phyloP scores from a whole-genome alignment of 306 rosid species.

The Calophaca sinica region DNA sequence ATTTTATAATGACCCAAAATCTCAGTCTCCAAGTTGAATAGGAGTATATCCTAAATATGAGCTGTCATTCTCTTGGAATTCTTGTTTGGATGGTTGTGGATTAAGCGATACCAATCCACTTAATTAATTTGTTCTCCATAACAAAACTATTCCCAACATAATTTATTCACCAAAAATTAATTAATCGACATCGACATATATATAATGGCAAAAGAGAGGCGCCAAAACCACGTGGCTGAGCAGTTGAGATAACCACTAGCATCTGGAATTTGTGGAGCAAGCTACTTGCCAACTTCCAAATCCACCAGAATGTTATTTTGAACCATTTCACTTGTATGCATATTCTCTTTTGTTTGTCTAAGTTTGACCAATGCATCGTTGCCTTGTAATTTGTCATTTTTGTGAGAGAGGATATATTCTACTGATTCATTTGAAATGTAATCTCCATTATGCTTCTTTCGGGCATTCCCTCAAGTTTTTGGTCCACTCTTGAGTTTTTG shows the following conservation, averaged over 20 bases:
- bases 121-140: slow-evolving; percentile 22
- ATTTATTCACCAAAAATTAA: slow-evolving; percentile 35
- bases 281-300: slow-evolving; percentile 56
- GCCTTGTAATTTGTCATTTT: slow-evolving; percentile 42
- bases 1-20: slow-evolving; percentile 45
- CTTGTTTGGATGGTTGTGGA: slow-evolving; percentile 57
- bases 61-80: slow-evolving; percentile 59
- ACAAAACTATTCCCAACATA: slow-evolving; percentile 10
- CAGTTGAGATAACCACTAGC: slow-evolving; percentile 50
- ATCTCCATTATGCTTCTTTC: background rate
- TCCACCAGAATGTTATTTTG: slow-evolving; percentile 47
- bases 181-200: slow-evolving; percentile 25
- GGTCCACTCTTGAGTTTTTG: no score
- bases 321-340: slow-evolving; percentile 40
- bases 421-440: background rate
- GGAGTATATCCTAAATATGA: slow-evolving; percentile 29
- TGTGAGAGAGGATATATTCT: slow-evolving; percentile 11
- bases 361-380: slow-evolving; percentile 35
- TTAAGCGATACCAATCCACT: slow-evolving; percentile 55
- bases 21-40: slow-evolving; percentile 42
- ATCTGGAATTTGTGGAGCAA: slow-evolving; percentile 55
- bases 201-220: slow-evolving; percentile 40
- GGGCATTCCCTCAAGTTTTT: no score
- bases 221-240: slow-evolving; percentile 53
- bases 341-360: slow-evolving; percentile 45